A percentile compares a stretch with the other conserved stretches of the same genome.
These are phyloP conservation scores for Cladophialophora carrionii DNA, from an alignment of 2,329 filamentous ascomycete genomes.

Conservation along the genomic window DNA sequence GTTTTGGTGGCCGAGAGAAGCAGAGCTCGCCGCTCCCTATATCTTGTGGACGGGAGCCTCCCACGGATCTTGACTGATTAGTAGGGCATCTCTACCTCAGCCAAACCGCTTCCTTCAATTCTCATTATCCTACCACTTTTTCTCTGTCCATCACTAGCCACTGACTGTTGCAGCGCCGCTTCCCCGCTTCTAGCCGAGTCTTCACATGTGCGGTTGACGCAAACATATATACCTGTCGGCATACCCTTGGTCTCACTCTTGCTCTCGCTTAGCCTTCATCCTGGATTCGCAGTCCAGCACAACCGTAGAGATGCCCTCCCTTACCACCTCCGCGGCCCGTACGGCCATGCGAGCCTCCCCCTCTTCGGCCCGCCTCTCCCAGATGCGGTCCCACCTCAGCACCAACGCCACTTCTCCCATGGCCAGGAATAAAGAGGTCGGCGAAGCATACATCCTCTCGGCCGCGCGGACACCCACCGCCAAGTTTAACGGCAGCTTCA, in stretches of 20 bases:
- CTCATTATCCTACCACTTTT: neutral
- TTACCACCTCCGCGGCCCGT: constrained; percentile 29
- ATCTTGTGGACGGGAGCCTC: neutral
- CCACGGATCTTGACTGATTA: constrained; percentile 15
- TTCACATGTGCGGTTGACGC: constrained; percentile 24
- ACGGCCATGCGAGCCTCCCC: constrained; percentile 27
- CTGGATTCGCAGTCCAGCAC: constrained; percentile 22
- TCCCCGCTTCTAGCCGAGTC: constrained; percentile 14
- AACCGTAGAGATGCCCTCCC: constrained; percentile 25
- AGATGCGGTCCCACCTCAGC: constrained; percentile 57
- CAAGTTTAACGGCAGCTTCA: constrained; percentile 91
- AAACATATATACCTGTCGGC: neutral
- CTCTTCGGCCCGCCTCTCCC: constrained; percentile 49
- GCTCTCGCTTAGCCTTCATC: neutral
- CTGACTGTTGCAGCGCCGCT: constrained; percentile 3
- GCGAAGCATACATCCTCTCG: constrained; percentile 92
- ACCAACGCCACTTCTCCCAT: constrained; percentile 45
- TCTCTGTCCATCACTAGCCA: neutral
- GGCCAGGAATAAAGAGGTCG: constrained; percentile 65
- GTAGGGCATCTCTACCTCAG: constrained; percentile 20
- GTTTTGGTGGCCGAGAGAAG: neutral
- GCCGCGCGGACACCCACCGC: constrained; percentile 86
- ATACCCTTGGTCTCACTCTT: neutral
- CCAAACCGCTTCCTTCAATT: neutral
- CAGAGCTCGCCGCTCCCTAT: neutral